Conservation (phyloP, 2,329 filamentous ascomycete genomes). For the Diaporthe sp. region DNA sequence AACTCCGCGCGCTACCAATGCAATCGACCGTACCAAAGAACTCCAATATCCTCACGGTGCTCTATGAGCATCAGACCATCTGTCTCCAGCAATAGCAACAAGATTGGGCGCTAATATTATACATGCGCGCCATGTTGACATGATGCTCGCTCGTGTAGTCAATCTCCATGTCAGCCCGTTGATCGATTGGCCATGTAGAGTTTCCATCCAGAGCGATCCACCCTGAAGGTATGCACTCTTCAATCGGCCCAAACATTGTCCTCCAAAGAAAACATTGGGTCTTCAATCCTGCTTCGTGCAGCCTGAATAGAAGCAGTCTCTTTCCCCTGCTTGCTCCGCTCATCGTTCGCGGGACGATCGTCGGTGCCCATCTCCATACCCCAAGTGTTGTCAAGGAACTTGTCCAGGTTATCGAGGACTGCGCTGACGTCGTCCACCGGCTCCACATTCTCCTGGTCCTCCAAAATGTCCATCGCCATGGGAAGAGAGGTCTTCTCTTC, state of each 20-base stretch:
- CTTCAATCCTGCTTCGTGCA: conserved; percentile 13
- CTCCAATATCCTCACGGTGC: conserved; percentile 11
- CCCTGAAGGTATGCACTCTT: neutral
- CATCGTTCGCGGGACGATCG: conserved; percentile 50
- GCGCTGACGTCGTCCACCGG: conserved; percentile 59
- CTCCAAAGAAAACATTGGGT: conserved; percentile 34
- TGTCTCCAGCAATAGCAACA: neutral
- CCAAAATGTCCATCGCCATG: neutral
- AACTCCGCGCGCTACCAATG: conserved; percentile 2
- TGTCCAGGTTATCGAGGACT: conserved; percentile 61
- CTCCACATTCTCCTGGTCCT: conserved; percentile 40
- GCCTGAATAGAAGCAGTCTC: neutral
- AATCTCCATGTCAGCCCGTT: neutral
- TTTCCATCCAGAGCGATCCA: neutral
- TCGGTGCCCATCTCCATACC: conserved; percentile 52
- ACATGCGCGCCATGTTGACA: neutral
- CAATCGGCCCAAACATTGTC: conserved; percentile 38
- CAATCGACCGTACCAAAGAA: conserved; percentile 6
- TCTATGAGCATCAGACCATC: neutral
- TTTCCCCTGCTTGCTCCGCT: conserved; percentile 34
- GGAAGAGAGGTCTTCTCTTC: neutral
- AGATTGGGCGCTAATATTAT: neutral
- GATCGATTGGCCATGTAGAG: neutral
- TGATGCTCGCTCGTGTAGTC: neutral
- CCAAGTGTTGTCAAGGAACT: conserved; percentile 57